phyloP scores from a whole-genome alignment of 129 eudicot species.

The Deinandra increscens region DNA sequence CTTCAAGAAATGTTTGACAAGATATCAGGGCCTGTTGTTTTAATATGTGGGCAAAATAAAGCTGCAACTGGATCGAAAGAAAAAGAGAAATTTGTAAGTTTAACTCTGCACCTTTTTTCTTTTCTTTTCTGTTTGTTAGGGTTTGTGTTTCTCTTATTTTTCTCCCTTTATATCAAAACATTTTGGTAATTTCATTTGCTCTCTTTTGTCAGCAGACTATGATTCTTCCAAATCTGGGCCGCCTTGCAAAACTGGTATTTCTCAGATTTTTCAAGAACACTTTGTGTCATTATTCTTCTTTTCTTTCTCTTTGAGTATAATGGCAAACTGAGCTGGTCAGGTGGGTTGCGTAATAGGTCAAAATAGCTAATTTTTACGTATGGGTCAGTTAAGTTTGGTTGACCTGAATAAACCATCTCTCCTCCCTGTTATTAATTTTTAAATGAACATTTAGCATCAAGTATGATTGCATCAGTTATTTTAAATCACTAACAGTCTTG shows the following conservation, averaged over 20 bases:
- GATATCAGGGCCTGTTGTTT: constrained; percentile 79
- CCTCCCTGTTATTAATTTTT: not conserved
- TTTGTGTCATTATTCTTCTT: not conserved
- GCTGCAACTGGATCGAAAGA: constrained; percentile 81
- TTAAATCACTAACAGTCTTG: not conserved
- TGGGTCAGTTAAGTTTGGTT: too few species aligned
- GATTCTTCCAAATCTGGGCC: constrained; percentile 94
- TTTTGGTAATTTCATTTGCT: constrained; percentile 6
- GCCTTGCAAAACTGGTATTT: constrained; percentile 89
- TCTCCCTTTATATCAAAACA: not conserved
- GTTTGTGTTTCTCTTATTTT: not conserved
- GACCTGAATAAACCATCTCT: too few species aligned
- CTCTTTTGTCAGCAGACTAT: constrained; percentile 62
- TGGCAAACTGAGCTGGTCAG: not conserved
- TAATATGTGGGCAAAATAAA: constrained; percentile 96
- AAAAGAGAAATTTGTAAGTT: constrained; percentile 84
- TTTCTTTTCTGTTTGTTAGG: constrained; percentile 14
- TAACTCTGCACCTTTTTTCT: constrained; percentile 1
- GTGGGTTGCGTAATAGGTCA: not conserved
- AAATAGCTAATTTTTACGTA: not conserved
- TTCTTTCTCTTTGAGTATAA: not conserved
- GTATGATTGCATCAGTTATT: not conserved
- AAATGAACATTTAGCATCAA: not conserved
- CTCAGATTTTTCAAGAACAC: not conserved
- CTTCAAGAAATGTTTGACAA: constrained; percentile 87